Base-by-base conservation (phyloP, 2,329 filamentous ascomycete genomes). In the Colletotrichum incanum region DNA sequence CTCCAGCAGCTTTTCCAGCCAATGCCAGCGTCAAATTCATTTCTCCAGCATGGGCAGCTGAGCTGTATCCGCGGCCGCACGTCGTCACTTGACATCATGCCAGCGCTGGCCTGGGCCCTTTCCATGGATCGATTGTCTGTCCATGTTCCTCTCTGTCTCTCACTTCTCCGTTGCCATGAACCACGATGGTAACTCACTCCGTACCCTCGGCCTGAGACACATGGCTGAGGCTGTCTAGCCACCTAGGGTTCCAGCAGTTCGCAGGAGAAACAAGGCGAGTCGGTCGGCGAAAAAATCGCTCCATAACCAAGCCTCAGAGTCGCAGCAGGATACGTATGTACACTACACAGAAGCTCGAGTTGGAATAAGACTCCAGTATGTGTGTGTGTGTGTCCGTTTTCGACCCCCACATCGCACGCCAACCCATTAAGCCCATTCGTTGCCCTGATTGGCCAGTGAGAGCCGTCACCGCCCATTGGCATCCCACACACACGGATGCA, bases 71-170 rank as follows among this genome's bases (percentile, higher is more conserved):
- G 61, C 45, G 52, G 47, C 45, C 54, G 54, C 47, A 43, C 45
- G 6, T 54, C 41, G 64, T 67, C 68, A 71, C 56, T 71, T 67
- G 68, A 64, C 61, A 54, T 50, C 23, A 6, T 49, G 37, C 41
- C 31, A 45, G 52, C 14, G 28, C 66, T 18, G 63, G 49, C 55
- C 63, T 56, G 31, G 62, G 52, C 62, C 54, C 28, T 34, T 66
- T 37, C 23, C 47, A 60, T 70, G 39, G 54, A 37, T 61, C 54
- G 43, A 66, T 66, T 49, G n/a, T 66, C 50, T 23, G n/a, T 55
- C 58, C 52, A 14, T 62, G 31, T 65, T 63, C n/a, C 52, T 55
- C 52, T 4, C 8, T 18, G 52, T 16, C 12, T 62, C 59, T 50
- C 16, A n/a, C 8, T 37, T 31, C 43, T 20, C 39, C 23, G 18